These are phyloP conservation scores for Ramaria sp. DNA, from an alignment of 768 basidiomycete genomes.

Conservation along the genomic window DNA sequence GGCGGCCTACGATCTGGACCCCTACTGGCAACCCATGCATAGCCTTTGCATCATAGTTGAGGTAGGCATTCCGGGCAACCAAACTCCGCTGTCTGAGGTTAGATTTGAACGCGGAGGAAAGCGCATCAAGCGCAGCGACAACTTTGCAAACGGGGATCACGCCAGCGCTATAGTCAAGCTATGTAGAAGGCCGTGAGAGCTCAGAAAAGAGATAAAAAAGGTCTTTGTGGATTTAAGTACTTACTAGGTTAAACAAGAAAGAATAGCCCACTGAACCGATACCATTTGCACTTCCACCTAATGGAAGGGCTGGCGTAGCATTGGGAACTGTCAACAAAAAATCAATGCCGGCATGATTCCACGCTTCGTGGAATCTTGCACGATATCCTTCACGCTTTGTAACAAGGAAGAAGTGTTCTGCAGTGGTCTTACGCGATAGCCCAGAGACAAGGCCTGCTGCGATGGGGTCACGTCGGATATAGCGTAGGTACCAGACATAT, in stretches of 20 bases:
- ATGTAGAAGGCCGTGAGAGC: not conserved
- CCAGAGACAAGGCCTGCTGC: constrained; percentile 44
- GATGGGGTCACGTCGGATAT: constrained; percentile 38
- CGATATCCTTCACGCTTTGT: constrained; percentile 32
- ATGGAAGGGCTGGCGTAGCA: constrained; percentile 47
- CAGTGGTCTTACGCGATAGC: constrained; percentile 36
- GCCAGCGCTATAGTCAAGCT: constrained; percentile 50
- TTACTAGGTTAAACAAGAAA: constrained; percentile 55
- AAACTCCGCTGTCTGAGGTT: constrained; percentile 29
- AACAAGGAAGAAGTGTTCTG: constrained; percentile 40
- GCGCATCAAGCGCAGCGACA: constrained; percentile 29
- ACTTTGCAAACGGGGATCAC: constrained; percentile 50
- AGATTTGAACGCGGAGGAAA: constrained; percentile 16
- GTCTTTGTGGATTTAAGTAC: constrained; percentile 13
- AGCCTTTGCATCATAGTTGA: constrained; percentile 44
- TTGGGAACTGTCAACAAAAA: constrained; percentile 53
- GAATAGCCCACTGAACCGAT: constrained; percentile 53
- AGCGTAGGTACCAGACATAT: constrained; percentile 40
- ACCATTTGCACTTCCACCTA: constrained; percentile 41
- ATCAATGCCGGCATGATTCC: constrained; percentile 40
- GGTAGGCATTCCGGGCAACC: constrained; percentile 35
- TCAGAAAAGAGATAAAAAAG: not conserved
- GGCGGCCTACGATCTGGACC: constrained; percentile 50
- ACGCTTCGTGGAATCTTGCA: constrained; percentile 27
- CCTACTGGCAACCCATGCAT: constrained; percentile 64